A percentile compares a stretch with the other conserved stretches of the same genome.
These are phyloP conservation scores for Urochloa ruziziensis DNA, from an alignment of 176 grass and related monocot species.

Conservation along the genomic window DNA sequence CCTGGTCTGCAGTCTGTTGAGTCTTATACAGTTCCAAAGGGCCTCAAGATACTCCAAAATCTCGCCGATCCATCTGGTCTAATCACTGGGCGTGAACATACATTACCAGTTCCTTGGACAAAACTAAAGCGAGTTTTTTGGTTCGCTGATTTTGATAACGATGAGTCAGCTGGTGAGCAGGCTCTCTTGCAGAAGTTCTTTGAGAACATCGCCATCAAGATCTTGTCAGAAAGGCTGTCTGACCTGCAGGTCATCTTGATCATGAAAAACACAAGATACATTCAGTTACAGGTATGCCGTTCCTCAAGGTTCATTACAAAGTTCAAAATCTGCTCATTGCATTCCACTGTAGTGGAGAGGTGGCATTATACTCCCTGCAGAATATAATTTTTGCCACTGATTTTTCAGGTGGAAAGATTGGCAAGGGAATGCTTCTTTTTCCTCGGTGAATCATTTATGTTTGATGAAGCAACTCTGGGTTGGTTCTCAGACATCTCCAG, in stretches of 20 bases:
- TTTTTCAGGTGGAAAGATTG: constrained; percentile 69
- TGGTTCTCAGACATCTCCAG: constrained; percentile 46
- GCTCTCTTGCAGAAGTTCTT: constrained; percentile 65
- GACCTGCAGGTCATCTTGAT: constrained; percentile 65
- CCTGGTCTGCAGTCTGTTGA: constrained; percentile 32
- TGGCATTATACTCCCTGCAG: neutral
- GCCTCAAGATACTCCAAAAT: constrained; percentile 54
- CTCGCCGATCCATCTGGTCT: constrained; percentile 47
- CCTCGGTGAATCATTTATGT: constrained; percentile 66
- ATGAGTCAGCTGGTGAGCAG: constrained; percentile 27
- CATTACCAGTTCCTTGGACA: constrained; percentile 55
- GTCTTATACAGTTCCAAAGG: constrained; percentile 37
- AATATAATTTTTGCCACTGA: neutral
- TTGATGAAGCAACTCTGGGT: constrained; percentile 71
- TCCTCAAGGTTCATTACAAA: neutral
- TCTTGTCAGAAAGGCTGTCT: constrained; percentile 52
- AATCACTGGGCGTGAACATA: constrained; percentile 40
- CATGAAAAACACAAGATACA: constrained; percentile 77
- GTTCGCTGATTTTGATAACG: constrained; percentile 59
- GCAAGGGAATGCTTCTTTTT: constrained; percentile 79
- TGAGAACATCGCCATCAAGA: constrained; percentile 56
- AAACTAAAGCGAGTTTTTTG: constrained; percentile 57
- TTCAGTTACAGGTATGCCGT: constrained; percentile 63
- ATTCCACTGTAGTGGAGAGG: neutral
- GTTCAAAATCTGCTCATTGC: neutral